Percentiles rank a stretch among this genome's conserved stretches.
Conservation (phyloP, 1,139 yeast genomes). For the Sugiyamaella pinicola region DNA sequence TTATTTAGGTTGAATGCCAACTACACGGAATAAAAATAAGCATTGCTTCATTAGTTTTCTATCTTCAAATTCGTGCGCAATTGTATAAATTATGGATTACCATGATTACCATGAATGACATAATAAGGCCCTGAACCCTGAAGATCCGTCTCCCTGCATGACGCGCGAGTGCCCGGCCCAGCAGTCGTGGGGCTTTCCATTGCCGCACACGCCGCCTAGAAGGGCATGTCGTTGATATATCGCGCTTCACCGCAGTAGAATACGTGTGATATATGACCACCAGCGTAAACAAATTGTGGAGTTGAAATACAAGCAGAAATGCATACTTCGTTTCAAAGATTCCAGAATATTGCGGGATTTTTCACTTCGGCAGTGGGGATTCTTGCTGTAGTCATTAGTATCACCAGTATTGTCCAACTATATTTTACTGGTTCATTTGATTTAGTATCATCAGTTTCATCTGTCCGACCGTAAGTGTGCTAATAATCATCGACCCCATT, state of each 20-base stretch:
- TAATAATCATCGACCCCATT: background rate
- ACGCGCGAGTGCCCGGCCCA: too few species aligned
- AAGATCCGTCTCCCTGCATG: background rate
- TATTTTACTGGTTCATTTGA: slow-evolving; percentile 35
- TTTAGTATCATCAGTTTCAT: slow-evolving; percentile 30
- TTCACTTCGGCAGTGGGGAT: slow-evolving; percentile 39
- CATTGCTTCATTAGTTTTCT: too few species aligned
- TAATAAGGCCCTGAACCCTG: too few species aligned
- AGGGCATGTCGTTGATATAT: too few species aligned
- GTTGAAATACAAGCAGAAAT: slow-evolving; percentile 14
- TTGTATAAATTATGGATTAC: slow-evolving; percentile 1
- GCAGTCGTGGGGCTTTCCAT: too few species aligned
- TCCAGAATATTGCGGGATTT: slow-evolving; percentile 37
- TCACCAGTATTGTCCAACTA: slow-evolving; percentile 38
- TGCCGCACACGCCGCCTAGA: too few species aligned
- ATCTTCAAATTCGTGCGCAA: too few species aligned
- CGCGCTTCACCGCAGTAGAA: background rate
- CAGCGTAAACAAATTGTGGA: background rate
- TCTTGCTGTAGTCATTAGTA: slow-evolving; percentile 36
- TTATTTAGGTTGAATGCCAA: background rate
- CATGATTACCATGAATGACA: background rate
- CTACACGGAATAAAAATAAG: background rate
- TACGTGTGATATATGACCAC: background rate
- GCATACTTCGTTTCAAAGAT: slow-evolving; percentile 30
- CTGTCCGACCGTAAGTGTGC: slow-evolving; percentile 35